Percentiles rank a stretch among this genome's conserved stretches.
These are phyloP conservation scores for Neurospora sp. DNA, from an alignment of 495 filamentous ascomycete species.

Conservation along the genomic window DNA sequence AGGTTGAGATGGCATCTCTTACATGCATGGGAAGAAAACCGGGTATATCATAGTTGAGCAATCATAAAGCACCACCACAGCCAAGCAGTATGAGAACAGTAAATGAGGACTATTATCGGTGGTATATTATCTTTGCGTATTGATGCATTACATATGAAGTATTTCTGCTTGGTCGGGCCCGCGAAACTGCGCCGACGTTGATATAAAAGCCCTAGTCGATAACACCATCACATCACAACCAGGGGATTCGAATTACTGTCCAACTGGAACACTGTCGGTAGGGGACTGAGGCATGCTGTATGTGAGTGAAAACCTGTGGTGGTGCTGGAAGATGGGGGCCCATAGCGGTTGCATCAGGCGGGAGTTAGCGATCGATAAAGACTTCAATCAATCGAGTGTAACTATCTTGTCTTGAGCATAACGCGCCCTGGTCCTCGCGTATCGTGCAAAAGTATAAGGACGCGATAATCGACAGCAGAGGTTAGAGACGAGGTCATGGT, in stretches of 20 bases:
- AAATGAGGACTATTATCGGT: not conserved
- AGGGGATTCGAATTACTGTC: not conserved
- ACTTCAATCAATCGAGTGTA: not conserved
- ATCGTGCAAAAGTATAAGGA: not conserved
- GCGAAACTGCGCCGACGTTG: not conserved
- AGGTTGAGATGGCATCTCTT: not conserved
- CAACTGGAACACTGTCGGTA: not conserved
- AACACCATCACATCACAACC: not conserved
- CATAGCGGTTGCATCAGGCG: not conserved
- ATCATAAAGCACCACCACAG: not conserved
- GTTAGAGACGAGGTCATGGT: not conserved
- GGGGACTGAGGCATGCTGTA: not conserved
- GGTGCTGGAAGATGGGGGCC: not conserved
- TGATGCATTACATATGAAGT: not conserved
- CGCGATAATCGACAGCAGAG: not conserved
- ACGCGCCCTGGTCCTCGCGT: not conserved
- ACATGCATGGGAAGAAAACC: not conserved
- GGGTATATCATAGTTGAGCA: not conserved
- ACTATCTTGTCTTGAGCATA: not conserved
- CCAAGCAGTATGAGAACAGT: not conserved
- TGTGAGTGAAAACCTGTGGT: not conserved
- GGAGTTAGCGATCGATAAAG: not conserved
- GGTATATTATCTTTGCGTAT: not conserved
- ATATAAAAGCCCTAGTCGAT: not conserved
- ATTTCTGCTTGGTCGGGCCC: not conserved